Conservation (phyloP, 495 filamentous ascomycete species). For the Schizothecium vesticola region DNA sequence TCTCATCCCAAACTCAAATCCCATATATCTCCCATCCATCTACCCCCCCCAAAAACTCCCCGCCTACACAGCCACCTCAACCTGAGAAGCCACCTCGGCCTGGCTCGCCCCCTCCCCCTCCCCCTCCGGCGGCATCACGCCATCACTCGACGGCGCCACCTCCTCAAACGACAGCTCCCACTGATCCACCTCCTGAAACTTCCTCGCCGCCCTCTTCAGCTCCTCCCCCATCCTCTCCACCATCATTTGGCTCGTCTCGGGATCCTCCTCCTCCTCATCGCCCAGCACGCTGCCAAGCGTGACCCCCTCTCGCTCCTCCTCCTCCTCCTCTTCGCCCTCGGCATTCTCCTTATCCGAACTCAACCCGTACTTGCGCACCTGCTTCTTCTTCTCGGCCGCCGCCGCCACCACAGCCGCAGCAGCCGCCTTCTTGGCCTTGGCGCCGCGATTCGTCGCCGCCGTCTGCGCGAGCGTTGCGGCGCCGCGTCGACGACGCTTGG, state of each 20-base stretch:
- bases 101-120: background rate
- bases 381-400: background rate
- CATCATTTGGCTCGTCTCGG: constrained; percentile 27
- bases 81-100: background rate
- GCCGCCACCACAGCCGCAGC: background rate
- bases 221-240: constrained; percentile 33
- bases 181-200: constrained; percentile 48
- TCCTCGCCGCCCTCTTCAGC: constrained; percentile 41
- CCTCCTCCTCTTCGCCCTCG: constrained; percentile 9
- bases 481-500: background rate
- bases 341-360: constrained; percentile 42
- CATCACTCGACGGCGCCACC: constrained; percentile 31
- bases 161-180: constrained; percentile 47
- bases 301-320: constrained; percentile 15
- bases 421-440: constrained; percentile 4
- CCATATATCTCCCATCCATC: background rate
- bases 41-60: background rate
- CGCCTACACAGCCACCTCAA: background rate
- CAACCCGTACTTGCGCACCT: constrained; percentile 30
- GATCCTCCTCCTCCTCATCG: constrained; percentile 15
- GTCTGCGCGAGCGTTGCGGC: background rate
- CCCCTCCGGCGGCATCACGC: constrained; percentile 19
- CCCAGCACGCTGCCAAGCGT: constrained; percentile 11
- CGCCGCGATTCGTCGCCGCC: background rate
- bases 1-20: background rate